Base-by-base conservation (phyloP, 2,329 filamentous ascomycete genomes). In the Clonostachys chloroleuca region DNA sequence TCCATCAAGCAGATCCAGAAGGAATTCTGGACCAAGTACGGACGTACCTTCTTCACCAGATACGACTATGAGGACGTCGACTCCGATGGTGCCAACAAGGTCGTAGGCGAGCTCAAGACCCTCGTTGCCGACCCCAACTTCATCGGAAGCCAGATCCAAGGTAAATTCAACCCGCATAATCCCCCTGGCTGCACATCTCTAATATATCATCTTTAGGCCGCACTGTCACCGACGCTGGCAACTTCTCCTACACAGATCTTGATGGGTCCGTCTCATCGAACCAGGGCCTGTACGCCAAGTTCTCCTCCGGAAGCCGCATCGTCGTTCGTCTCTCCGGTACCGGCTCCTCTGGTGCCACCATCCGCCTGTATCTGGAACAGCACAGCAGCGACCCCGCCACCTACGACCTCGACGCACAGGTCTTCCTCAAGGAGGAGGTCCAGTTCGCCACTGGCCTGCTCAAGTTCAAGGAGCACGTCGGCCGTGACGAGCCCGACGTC, bases 231-330 rank as follows among this genome's bases (percentile, higher is more conserved):
- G 89, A 95, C 59, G 92, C 92, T 7, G 94, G 92, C 55, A 92
- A 99, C 79, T 99, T 99, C 70, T 90, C 89, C 34, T 99, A 99
- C 80, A 97, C 90, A 9, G 94, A 99, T 64, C 84, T 99, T n/a
- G 94, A 99, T 62, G 94, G 92, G 52, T 96, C 90, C 55, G 89
- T 97, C 47, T 87, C 90, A 62, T 89, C 91, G 65, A 95, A 96
- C 77, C 94, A 99, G 75, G 94, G 94, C 55, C 84, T 99, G 57
- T 99, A 89, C 64, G 88, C 92, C 66, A 88, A 89, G 69, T 97
- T 97, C 70, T 90, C 91, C 47, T 92, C 95, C 49, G 92, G 92
- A 52, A 96, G 89, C 73, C 87, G 94, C 56, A 92, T 97, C 51
- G 91, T 99, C 45, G 91, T 97, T 49, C 88, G 94, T 59, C 78